Conservation (phyloP, 1,139 yeast genomes). For the Pichia sp. region DNA sequence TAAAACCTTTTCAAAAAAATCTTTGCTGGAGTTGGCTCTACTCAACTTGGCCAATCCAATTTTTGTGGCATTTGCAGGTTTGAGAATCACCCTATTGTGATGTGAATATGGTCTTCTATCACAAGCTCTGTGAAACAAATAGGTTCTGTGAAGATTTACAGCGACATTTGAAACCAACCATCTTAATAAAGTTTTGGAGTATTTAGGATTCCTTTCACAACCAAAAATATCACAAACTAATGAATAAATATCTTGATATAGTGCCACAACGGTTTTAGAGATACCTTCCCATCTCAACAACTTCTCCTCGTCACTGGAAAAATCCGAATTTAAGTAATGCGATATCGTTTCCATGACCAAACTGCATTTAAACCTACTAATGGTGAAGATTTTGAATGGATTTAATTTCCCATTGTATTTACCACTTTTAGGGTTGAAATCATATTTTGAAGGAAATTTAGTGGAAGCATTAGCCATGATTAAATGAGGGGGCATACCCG, state of each 20-base stretch:
- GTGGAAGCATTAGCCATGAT: conserved; percentile 14
- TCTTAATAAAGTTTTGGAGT: conserved; percentile 5
- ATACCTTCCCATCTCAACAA: conserved; percentile 10
- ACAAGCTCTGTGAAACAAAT: conserved; percentile 11
- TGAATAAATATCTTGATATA: conserved; percentile 11
- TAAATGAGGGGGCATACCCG: conserved; percentile 16
- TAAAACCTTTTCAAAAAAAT: conserved; percentile 8
- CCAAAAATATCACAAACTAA: conserved; percentile 10
- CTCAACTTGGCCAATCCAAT: conserved; percentile 8
- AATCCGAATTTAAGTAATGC: conserved; percentile 14
- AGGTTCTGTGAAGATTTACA: conserved; percentile 8
- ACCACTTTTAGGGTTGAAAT: conserved; percentile 8
- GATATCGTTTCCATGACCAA: conserved; percentile 14
- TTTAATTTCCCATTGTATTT: conserved; percentile 12
- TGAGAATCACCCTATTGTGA: conserved; percentile 11
- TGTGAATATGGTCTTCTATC: conserved; percentile 10
- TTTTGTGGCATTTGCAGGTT: conserved; percentile 5
- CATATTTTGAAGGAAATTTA: conserved; percentile 13
- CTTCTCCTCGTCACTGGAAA: conserved; percentile 8
- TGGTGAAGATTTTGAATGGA: conserved; percentile 12
- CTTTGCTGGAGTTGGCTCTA: conserved; percentile 7
- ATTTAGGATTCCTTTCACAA: conserved; percentile 6
- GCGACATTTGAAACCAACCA: conserved; percentile 11
- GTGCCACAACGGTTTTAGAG: conserved; percentile 8
- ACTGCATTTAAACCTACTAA: conserved; percentile 12